phyloP scores from a whole-genome alignment of 371 early-diverging fungal genomes.

The Lichtheimia ornata region DNA sequence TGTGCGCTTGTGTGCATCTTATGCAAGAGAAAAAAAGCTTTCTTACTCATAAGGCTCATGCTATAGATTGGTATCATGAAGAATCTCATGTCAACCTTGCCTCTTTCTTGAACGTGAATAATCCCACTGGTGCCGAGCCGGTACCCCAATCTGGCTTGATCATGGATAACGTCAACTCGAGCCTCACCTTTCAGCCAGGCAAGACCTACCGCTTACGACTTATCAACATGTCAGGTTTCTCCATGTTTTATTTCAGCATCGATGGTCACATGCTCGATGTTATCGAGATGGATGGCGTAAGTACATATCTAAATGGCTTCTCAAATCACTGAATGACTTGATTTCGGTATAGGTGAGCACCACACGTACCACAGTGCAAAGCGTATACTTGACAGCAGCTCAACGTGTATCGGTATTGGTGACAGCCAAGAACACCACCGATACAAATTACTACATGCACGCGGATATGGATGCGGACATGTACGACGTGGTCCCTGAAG shows the following conservation, averaged over 20 bases:
- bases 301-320: neutral
- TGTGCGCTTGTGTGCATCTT: neutral
- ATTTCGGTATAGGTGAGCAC: conserved; percentile 39
- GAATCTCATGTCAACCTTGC: conserved; percentile 44
- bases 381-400: conserved; percentile 64
- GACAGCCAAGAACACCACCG: conserved; percentile 66
- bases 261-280: conserved; percentile 77
- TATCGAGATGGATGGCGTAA: conserved; percentile 82
- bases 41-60: neutral
- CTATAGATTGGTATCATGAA: conserved; percentile 67
- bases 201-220: conserved; percentile 84
- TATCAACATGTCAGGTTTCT: conserved; percentile 75
- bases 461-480: conserved; percentile 77
- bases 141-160: conserved; percentile 65
- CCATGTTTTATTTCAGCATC: conserved; percentile 77
- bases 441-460: conserved; percentile 69
- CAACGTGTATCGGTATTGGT: conserved; percentile 76
- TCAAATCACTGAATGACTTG: neutral
- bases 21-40: neutral
- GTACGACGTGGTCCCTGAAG: conserved; percentile 68
- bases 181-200: conserved; percentile 63
- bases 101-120: conserved; percentile 54
- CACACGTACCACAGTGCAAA: conserved; percentile 54
- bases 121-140: conserved; percentile 71
- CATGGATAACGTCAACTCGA: conserved; percentile 45